Conservation (phyloP, 2,329 filamentous ascomycete genomes). For the Clarireedia sp. region DNA sequence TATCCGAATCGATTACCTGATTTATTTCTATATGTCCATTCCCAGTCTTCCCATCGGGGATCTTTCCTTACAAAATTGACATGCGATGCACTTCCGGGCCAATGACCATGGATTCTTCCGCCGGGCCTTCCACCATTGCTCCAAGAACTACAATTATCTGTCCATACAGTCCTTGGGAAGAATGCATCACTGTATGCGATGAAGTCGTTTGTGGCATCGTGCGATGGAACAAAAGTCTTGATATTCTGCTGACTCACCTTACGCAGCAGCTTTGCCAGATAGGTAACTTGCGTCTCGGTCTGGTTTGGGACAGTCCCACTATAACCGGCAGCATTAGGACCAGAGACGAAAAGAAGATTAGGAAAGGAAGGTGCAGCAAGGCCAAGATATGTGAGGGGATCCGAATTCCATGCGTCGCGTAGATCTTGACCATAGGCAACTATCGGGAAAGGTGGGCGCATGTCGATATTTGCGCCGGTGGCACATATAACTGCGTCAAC, state of each 20-base stretch:
- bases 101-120: constrained; percentile 57
- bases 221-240: constrained; percentile 48
- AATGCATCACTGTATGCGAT: constrained; percentile 50
- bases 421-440: constrained; percentile 47
- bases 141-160: constrained; percentile 62
- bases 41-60: constrained; percentile 52
- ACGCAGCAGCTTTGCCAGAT: constrained; percentile 58
- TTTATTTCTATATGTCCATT: constrained; percentile 40
- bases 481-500: constrained; percentile 61
- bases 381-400: constrained; percentile 60
- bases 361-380: constrained; percentile 57
- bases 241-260: constrained; percentile 61
- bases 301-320: constrained; percentile 61
- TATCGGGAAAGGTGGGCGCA: constrained; percentile 54
- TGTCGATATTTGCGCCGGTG: constrained; percentile 56
- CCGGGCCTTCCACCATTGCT: constrained; percentile 60
- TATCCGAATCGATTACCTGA: constrained; percentile 43
- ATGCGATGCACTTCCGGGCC: constrained; percentile 60
- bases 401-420: constrained; percentile 46
- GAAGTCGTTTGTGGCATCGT: constrained; percentile 56
- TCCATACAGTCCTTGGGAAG: constrained; percentile 46
- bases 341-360: constrained; percentile 58
- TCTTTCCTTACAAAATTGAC: constrained; percentile 49
- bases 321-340: constrained; percentile 45
- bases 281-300: constrained; percentile 58